Base-by-base conservation (phyloP, 441 rosid genomes). In the Erodium trifolium region DNA sequence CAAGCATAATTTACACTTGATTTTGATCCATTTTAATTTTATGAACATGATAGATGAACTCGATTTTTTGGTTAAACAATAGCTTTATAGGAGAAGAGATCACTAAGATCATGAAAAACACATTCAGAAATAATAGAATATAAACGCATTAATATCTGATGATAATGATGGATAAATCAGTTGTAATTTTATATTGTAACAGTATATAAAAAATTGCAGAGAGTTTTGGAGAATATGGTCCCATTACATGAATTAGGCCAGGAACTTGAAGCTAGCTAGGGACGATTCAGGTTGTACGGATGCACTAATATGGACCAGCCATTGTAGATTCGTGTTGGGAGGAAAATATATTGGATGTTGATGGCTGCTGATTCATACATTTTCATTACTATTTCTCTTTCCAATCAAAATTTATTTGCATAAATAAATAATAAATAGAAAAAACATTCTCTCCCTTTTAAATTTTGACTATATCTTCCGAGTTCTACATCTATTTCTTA, bases 281-380 rank as follows among this genome's bases (percentile, higher is more conserved):
- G 11, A 53, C 19, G 60, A 53, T 53, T 53, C 60, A 53, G 3
- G 60, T 53, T 53, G 60, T 53, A 53, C 60, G 60, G 60, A 14
- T 23, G 6, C 18, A 34, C 37, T 53, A 14, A 16, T 53, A 53
- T 53, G 60, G 60, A 53, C 60, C 60, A 53, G 14, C 60, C 60
- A 16, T 53, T 53, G 60, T 14, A 53, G 60, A 53, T 53, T 53
- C 60, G 23, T 16, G 23, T 17, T 53, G 19, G 4, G 4, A 53
- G 7, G 4, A 16, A 53, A 2, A 53, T 53, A 14, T 53, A 14
- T 53, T 14, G 19, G 19, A 53, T 53, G 37, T 17, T 53, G 23
- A 53, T 53, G 9, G 23, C 23, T 57, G 43, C 43, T 37, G 43
- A 6, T 37, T 6, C 43, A 37, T 37, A 37, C 5, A 37, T 37